Conservation (phyloP, 2,329 filamentous ascomycete genomes). For the Cryoendolithus antarcticus region DNA sequence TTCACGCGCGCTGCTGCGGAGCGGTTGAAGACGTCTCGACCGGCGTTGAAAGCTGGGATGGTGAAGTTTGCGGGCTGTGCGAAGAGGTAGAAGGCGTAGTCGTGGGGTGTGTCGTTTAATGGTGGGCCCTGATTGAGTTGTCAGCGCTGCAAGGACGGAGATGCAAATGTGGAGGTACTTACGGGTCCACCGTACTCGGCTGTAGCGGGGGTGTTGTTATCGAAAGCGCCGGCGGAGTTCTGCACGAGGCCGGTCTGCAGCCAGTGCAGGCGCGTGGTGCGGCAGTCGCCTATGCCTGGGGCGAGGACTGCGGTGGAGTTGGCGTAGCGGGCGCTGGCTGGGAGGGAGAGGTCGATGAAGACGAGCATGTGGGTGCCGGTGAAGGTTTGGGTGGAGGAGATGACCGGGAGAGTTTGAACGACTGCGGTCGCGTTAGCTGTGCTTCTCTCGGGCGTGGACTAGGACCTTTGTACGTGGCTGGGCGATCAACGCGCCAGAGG, state of each 20-base stretch:
- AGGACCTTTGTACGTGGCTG: constrained; percentile 1
- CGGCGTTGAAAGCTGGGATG: constrained; percentile 11
- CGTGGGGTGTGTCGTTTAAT: constrained; percentile 17
- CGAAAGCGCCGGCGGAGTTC: constrained; percentile 8
- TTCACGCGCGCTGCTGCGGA: constrained; percentile 11
- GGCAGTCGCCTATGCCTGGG: constrained; percentile 14
- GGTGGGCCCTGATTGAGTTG: constrained; percentile 13
- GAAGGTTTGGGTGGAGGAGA: constrained; percentile 5
- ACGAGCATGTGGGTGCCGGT: constrained; percentile 14
- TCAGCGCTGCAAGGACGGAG: not conserved
- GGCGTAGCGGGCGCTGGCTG: constrained; percentile 7
- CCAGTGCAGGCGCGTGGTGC: constrained; percentile 22
- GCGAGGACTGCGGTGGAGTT: constrained; percentile 11
- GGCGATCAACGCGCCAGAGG: constrained; percentile 1
- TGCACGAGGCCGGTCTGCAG: constrained; percentile 16
- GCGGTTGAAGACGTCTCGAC: constrained; percentile 6
- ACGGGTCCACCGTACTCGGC: constrained; percentile 12
- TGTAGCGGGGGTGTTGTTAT: constrained; percentile 9
- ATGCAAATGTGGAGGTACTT: not conserved
- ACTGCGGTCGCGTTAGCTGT: constrained; percentile 1
- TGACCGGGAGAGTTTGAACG: constrained; percentile 3
- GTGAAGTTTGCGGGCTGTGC: constrained; percentile 13
- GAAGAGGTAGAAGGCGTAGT: constrained; percentile 22
- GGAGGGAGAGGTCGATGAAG: constrained; percentile 16
- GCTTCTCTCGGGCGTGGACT: not conserved